Base-by-base conservation (phyloP, 2,329 filamentous ascomycete species). In the Cladosporium sp. region DNA sequence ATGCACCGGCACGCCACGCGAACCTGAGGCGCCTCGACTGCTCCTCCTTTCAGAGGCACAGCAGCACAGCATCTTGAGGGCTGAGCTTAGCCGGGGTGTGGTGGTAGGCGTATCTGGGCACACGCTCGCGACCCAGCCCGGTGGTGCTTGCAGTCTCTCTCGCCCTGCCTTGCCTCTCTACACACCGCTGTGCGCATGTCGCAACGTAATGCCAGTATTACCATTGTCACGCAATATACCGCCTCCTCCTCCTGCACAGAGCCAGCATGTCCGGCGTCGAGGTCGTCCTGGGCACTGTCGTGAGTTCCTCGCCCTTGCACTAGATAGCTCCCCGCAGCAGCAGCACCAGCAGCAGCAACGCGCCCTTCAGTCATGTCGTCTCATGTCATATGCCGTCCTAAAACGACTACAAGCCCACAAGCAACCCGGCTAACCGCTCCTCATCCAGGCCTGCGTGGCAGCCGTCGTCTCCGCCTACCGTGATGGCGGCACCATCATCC, bases 401-500 rank as follows among this genome's bases (percentile, higher is more conserved):
- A 7, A 34, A 12, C 10, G 7, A 34, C 2, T 15, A 49, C 28
- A 34, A 14, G 1, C n/a, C 24, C 28, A 47, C 52, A 32, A 4
- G 41, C 41, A 47, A 41, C 60, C 34, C 51, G n/a, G n/a, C 61
- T 64, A 34, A 64, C 51, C n/a, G 30, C 6, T 14, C 36, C 26
- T n/a, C 36, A 4, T 15, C 51, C 38, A 74, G 72, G 66, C 70
- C 65, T 74, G 72, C 65, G 69, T 75, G 30, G 73, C 70, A 49
- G 71, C 68, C 30, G 68, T 71, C 47, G 70, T 71, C 57, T 69
- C 69, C 41, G 71, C 72, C 34, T 74, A 74, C 70, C 66, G 68
- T 52, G 73, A 74, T 61, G 73, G 73, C 49, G 69, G 69, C 28
- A 71, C 69, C 52, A 76, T 76, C 52, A 71, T 76, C 55, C 65